phyloP scores from a whole-genome alignment of 257 asterid species.

The Fraxinus quadrangulata region DNA sequence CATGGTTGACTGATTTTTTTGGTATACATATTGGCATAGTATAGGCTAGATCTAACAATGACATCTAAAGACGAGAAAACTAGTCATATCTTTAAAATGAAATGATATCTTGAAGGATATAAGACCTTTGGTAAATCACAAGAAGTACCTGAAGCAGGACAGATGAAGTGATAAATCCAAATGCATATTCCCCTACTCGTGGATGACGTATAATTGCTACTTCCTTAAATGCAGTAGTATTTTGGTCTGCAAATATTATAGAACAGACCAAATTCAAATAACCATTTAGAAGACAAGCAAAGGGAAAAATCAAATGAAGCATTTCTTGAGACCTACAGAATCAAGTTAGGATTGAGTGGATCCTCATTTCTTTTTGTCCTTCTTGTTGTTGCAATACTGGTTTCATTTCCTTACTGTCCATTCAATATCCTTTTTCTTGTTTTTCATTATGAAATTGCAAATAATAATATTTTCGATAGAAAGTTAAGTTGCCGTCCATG shows the following conservation, averaged over 20 bases:
- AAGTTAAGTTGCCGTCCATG: neutral
- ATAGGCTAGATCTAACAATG: neutral
- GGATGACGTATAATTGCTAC: slow-evolving; percentile 90
- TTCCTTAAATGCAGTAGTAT: slow-evolving; percentile 86
- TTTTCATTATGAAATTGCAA: neutral
- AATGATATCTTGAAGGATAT: slow-evolving; percentile 4
- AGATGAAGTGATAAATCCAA: slow-evolving; percentile 92
- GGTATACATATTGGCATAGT: neutral
- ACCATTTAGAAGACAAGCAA: neutral
- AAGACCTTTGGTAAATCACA: slow-evolving; percentile 13
- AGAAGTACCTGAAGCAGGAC: slow-evolving; percentile 75
- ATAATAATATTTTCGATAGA: neutral
- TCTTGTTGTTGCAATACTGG: neutral
- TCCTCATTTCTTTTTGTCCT: neutral
- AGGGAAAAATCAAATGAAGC: neutral
- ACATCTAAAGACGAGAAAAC: neutral
- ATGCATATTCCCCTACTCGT: slow-evolving; percentile 93
- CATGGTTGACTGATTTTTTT: neutral
- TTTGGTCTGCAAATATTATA: slow-evolving; percentile 58
- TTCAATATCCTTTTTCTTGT: too few relatives aligned
- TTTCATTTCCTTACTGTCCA: neutral
- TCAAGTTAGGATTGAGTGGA: slow-evolving; percentile 13
- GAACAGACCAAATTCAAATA: slow-evolving; percentile 24
- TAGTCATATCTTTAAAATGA: neutral
- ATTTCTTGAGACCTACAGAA: slow-evolving; percentile 13